Base-by-base conservation (phyloP, 1,139 yeast species). In the Zygosaccharomyces pseudobailii region DNA sequence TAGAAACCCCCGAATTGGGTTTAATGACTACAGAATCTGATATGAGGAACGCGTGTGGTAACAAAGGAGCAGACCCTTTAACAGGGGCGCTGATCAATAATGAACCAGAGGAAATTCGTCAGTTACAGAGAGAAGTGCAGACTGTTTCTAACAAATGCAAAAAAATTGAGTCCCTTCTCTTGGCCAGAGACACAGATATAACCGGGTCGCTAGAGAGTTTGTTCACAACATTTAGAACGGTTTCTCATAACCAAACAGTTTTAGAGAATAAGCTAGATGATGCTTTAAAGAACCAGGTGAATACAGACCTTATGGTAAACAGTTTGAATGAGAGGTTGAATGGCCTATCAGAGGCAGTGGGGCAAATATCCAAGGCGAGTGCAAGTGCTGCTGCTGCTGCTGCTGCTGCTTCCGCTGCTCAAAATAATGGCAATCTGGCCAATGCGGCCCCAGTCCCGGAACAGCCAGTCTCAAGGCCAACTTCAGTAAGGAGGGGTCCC, bases 211-310 rank as follows among this genome's bases (percentile, higher is more conserved):
- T 54, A 22, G 41, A 48, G 36, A 46, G 51, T 21, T 36, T 54
- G 20, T 49, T 50, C 13, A 46, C 52, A 9, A 55, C 66, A 7
- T 49, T 64, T 22, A 60, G 58, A 45, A 63, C 59, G 10, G 47
- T 66, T 6, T 55, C 65, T 8, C 59, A 64, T 41, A 66, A 66
- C 44, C 69, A 66, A 47, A 49, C 58, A 13, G 61, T 62, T 2
- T 48, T 66, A 27, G 68, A 66, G 47, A 64, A 59, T 47, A 65
- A 61, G 47, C 45, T 65, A 21, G 68, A 65, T 34, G 70, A 66
- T 48, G 53, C 61, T 25, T 46, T 65, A 45, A 63, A 58, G 40
- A 66, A 66, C 48, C 70, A 66, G 46, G 55, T 59, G 53, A 64
- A 65, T 46, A 63, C 70, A 5, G 70, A 66, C 50, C 49, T 60